Evolutionary conservation across 2,329 filamentous ascomycete genomes (phyloP).

Genomic region (Penicillium verrucosum): DNA sequence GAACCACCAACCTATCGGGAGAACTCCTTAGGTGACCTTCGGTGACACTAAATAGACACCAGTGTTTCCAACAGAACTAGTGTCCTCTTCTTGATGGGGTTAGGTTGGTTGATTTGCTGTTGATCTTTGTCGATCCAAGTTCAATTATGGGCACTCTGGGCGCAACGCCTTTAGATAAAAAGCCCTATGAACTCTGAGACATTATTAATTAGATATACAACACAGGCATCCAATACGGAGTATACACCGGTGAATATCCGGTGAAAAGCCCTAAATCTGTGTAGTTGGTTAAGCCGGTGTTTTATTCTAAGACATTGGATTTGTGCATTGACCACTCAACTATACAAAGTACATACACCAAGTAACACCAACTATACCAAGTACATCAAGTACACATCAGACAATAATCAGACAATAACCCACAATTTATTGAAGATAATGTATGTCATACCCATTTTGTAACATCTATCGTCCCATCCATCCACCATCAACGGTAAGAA

Average conservation of each 20-base stretch:
- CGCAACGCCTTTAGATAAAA: conserved; percentile 15
- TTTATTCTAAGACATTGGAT: conserved; percentile 4
- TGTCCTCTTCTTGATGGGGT: not conserved
- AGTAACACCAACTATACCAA: no score
- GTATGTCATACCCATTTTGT: not conserved
- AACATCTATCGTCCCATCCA: conserved; percentile 76
- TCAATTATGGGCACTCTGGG: conserved; percentile 13
- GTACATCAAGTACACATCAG: not conserved
- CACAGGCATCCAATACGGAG: no score
- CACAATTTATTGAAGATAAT: not conserved
- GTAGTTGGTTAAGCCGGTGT: not conserved
- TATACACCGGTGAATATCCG: not conserved
- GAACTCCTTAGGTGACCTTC: conserved; percentile 5
- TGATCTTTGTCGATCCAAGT: conserved; percentile 12
- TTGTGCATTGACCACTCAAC: not conserved
- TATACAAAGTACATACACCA: not conserved
- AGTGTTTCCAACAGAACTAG: conserved; percentile 16
- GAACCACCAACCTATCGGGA: conserved; percentile 13
- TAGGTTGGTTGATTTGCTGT: conserved; percentile 13
- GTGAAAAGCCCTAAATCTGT: no score
- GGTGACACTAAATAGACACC: conserved; percentile 8
- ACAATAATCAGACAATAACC: no score
- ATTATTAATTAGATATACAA: not conserved
- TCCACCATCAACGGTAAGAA: conserved; percentile 80
- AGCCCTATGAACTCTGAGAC: not conserved